phyloP scores from a whole-genome alignment of 208 protist genomes.

The Leishmania major region DNA sequence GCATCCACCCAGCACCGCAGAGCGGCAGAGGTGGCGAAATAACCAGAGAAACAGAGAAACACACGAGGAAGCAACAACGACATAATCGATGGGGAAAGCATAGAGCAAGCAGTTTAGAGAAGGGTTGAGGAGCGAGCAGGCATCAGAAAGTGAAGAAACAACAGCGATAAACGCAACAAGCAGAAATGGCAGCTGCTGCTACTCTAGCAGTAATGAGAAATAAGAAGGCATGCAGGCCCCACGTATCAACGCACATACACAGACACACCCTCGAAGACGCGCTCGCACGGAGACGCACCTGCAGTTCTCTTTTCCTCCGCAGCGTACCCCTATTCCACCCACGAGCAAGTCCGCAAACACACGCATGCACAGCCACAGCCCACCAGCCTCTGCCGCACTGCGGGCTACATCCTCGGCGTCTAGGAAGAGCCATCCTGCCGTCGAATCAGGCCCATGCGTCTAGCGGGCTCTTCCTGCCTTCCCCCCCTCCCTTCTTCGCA shows the following conservation, averaged over 20 bases:
- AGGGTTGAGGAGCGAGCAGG: neutral
- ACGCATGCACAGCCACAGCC: slow-evolving; percentile 2
- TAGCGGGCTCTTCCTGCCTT: neutral
- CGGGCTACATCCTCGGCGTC: neutral
- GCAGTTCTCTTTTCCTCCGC: neutral
- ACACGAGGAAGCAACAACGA: neutral
- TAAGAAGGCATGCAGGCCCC: neutral
- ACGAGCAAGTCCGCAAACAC: neutral
- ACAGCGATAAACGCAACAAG: neutral
- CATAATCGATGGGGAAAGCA: neutral
- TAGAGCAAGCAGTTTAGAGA: neutral
- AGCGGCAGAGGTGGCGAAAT: neutral
- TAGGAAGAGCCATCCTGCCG: neutral
- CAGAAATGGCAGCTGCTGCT: neutral
- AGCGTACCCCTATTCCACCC: neutral
- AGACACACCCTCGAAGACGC: neutral
- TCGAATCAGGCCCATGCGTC: neutral
- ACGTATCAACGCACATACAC: neutral
- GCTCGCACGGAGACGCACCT: neutral
- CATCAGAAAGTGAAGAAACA: neutral
- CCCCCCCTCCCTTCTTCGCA: neutral
- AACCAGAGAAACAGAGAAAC: neutral
- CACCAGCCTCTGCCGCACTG: neutral
- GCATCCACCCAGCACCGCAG: neutral
- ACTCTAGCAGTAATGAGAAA: neutral